A percentile compares a stretch with the other conserved stretches of the same genome.
Conservation (phyloP, 2,329 filamentous ascomycete species). For the Diaporthe sp. region DNA sequence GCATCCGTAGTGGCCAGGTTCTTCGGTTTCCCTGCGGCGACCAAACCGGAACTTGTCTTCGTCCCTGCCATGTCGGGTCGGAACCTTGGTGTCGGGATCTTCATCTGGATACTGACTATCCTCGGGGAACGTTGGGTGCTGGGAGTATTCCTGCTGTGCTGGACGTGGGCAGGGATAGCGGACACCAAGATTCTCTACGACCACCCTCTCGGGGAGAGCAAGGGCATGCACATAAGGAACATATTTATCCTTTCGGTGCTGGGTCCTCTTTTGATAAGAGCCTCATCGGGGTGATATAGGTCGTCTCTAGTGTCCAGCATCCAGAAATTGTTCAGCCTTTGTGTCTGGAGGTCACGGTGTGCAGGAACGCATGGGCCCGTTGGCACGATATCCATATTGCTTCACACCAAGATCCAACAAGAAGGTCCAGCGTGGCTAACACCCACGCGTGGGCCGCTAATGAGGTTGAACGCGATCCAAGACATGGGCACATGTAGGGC, state of each 20-base stretch:
- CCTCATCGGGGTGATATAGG: too few relatives aligned
- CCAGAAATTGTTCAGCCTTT: too few relatives aligned
- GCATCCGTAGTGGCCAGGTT: not conserved
- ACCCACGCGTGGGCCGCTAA: too few relatives aligned
- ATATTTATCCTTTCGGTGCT: not conserved
- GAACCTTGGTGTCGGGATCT: not conserved
- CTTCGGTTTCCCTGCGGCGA: not conserved
- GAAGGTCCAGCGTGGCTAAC: too few relatives aligned
- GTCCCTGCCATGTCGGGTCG: not conserved
- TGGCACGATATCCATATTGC: too few relatives aligned
- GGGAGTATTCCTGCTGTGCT: not conserved
- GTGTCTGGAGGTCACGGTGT: too few relatives aligned
- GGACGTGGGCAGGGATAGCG: constrained; percentile 1
- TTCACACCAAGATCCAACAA: too few relatives aligned
- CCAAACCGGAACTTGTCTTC: not conserved
- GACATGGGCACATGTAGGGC: too few relatives aligned
- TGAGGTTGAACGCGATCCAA: too few relatives aligned
- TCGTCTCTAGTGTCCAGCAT: too few relatives aligned
- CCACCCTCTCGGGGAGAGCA: not conserved
- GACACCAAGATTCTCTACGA: constrained; percentile 1
- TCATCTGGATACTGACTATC: constrained; percentile 5
- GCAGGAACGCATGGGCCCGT: too few relatives aligned
- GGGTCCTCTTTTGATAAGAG: not conserved
- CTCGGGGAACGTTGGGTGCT: not conserved
- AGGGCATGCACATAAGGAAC: not conserved